Conservation (phyloP, 163 green algal genomes). For the Scenedesmus sp. region DNA sequence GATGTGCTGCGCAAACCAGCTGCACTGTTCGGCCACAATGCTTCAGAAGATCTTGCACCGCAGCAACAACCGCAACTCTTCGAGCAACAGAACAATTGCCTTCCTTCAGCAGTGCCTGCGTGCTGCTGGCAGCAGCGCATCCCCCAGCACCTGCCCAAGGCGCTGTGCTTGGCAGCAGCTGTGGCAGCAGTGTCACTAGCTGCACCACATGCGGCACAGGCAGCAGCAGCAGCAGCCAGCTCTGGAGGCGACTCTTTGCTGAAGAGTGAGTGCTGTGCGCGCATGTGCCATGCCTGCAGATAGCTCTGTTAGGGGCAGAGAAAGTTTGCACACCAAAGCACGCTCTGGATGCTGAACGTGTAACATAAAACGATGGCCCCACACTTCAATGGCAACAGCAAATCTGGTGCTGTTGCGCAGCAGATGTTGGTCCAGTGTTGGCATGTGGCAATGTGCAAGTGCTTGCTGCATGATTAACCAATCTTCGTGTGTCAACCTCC, state of each 20-base stretch:
- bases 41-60: background rate
- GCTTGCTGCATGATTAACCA: background rate
- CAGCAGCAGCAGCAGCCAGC: constrained; percentile 13
- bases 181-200: background rate
- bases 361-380: too few species aligned
- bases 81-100: background rate
- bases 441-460: background rate
- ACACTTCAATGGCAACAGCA: too few species aligned
- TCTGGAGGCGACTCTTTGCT: background rate
- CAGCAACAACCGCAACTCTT: background rate
- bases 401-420: too few species aligned
- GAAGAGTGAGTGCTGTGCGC: background rate
- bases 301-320: too few species aligned
- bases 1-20: background rate
- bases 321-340: too few species aligned
- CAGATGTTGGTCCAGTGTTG: too few species aligned
- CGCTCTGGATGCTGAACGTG: too few species aligned
- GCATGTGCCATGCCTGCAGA: background rate
- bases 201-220: constrained; percentile 16
- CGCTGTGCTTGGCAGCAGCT: constrained; percentile 23
- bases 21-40: background rate
- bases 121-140: background rate
- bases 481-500: background rate
- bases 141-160: background rate
- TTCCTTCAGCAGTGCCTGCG: background rate